Evolutionary conservation across 2,329 filamentous ascomycete genomes (phyloP).

Genomic region (Ophiostoma sp.): DNA sequence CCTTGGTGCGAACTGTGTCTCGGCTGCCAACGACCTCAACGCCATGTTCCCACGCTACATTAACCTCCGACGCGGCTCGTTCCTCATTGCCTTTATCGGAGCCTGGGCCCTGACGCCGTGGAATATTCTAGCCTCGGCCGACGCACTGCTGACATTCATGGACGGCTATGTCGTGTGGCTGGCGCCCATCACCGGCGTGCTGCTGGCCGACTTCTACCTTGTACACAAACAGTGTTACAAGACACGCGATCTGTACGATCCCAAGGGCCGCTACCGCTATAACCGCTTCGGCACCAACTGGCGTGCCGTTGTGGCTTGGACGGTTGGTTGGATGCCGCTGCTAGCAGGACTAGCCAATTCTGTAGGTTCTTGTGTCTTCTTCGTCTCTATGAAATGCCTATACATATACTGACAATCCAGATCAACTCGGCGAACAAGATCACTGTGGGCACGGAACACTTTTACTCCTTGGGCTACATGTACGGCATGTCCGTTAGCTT

Average conservation of each 20-base stretch:
- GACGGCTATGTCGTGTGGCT: slow-evolving; percentile 27
- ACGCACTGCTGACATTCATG: slow-evolving; percentile 25
- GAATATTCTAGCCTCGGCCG: slow-evolving; percentile 27
- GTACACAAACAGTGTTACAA: slow-evolving; percentile 34
- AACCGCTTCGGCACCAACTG: slow-evolving; percentile 26
- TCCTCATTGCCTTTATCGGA: slow-evolving; percentile 25
- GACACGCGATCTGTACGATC: slow-evolving; percentile 36
- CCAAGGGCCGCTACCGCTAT: slow-evolving; percentile 35
- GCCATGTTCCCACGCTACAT: slow-evolving; percentile 34
- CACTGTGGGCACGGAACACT: not conserved
- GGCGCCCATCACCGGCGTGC: slow-evolving; percentile 31
- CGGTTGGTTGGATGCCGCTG: not conserved
- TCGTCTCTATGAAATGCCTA: not conserved
- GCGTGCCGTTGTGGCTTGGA: slow-evolving; percentile 18
- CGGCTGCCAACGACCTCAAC: slow-evolving; percentile 36
- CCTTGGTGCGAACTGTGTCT: slow-evolving; percentile 33
- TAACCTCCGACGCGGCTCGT: slow-evolving; percentile 34
- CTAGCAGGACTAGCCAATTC: not conserved
- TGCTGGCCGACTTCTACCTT: slow-evolving; percentile 37
- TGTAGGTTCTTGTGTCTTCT: not conserved
- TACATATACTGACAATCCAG: not conserved
- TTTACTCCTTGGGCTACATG: slow-evolving; percentile 8
- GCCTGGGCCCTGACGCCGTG: slow-evolving; percentile 30
- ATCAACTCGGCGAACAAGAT: slow-evolving; percentile 1
- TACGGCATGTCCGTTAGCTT: not conserved